Evolutionary conservation across 371 early-diverging fungal genomes (phyloP).

Genomic region (Zopfochytrium polystomum): DNA sequence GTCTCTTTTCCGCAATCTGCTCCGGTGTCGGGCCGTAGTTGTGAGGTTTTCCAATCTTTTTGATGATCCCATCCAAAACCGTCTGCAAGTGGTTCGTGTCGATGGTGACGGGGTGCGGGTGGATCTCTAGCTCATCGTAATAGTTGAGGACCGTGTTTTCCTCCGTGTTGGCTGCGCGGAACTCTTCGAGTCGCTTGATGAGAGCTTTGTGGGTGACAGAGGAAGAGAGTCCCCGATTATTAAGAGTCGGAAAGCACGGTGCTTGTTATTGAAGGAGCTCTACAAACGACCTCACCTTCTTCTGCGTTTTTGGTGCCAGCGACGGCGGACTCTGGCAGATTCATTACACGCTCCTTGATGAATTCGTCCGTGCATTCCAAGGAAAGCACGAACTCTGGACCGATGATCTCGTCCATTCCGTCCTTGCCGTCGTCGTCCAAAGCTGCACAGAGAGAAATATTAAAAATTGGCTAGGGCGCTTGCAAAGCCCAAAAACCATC

Average conservation of each 20-base stretch:
- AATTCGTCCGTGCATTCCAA: conserved; percentile 49
- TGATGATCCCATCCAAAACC: conserved; percentile 37
- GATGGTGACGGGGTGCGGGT: conserved; percentile 36
- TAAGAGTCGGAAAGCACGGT: not conserved
- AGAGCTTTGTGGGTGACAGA: conserved; percentile 19
- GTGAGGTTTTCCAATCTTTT: conserved; percentile 45
- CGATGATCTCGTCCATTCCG: conserved; percentile 41
- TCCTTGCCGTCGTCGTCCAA: conserved; percentile 48
- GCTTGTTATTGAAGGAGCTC: too few species aligned
- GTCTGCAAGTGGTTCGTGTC: conserved; percentile 26
- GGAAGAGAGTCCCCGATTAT: not conserved
- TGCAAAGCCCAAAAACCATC: not conserved
- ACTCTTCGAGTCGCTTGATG: conserved; percentile 47
- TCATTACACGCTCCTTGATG: conserved; percentile 51
- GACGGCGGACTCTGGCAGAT: conserved; percentile 48
- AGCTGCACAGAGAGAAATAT: conserved; percentile 10
- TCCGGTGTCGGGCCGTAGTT: conserved; percentile 56
- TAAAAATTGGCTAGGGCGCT: conserved; percentile 5
- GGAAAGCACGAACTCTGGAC: conserved; percentile 46
- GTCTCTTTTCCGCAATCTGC: conserved; percentile 45
- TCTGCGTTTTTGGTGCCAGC: conserved; percentile 47
- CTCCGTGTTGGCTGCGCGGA: conserved; percentile 44
- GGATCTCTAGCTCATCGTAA: conserved; percentile 56
- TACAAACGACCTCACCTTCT: conserved; percentile 39
- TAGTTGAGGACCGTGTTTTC: conserved; percentile 54